phyloP scores from a whole-genome alignment of 768 basidiomycete genomes.

The Lactarius pseudohatsudake region DNA sequence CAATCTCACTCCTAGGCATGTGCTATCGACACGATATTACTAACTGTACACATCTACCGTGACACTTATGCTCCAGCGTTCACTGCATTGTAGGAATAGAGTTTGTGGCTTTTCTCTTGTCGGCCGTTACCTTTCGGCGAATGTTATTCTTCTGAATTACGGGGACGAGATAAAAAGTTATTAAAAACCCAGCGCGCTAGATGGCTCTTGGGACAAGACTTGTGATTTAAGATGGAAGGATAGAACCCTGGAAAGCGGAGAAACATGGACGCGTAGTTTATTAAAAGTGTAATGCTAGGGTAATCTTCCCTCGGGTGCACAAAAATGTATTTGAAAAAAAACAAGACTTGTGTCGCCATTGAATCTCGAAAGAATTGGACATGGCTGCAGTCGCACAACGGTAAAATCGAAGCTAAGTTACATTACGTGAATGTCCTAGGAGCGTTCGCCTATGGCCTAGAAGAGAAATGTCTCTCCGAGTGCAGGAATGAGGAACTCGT shows the following conservation, averaged over 20 bases:
- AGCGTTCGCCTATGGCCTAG: conserved; percentile 12
- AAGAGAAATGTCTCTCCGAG: conserved; percentile 57
- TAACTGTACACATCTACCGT: not conserved
- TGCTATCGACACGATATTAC: not conserved
- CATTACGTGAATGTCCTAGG: not conserved
- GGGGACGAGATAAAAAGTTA: no score
- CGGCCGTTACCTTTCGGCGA: not conserved
- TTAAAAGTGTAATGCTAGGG: no score
- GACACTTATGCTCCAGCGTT: not conserved
- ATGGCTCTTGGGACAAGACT: no score
- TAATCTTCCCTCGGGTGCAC: no score
- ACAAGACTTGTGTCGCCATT: no score
- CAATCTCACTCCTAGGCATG: not conserved
- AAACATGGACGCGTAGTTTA: no score
- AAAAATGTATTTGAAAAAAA: no score
- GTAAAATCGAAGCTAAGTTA: not conserved
- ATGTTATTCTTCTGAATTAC: no score
- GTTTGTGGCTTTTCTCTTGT: not conserved
- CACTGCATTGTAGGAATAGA: not conserved
- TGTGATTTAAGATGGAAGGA: no score
- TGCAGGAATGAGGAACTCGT: conserved; percentile 54
- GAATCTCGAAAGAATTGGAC: no score
- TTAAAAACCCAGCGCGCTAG: not conserved
- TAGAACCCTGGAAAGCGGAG: no score
- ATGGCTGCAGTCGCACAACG: no score